A percentile compares a stretch with the other conserved stretches of the same genome.
These are phyloP conservation scores for Dichotomocladium elegans DNA, from an alignment of 371 early-diverging fungal species.

Conservation along the genomic window DNA sequence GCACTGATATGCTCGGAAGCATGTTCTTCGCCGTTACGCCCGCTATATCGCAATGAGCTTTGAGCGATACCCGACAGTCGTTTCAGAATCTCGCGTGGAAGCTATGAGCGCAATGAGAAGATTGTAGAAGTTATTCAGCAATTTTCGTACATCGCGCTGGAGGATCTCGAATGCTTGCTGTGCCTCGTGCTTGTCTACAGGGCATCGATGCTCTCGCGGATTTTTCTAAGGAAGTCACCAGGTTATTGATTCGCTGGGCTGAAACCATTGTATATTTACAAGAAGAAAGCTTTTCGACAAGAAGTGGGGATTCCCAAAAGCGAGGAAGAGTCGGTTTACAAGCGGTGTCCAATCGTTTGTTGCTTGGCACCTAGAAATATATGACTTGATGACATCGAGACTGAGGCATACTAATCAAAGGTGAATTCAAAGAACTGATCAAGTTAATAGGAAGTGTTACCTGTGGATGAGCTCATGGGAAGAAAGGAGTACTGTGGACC, in stretches of 20 bases:
- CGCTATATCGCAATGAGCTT: background rate
- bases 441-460: too few relatives aligned
- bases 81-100: background rate
- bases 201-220: slow-evolving; percentile 2
- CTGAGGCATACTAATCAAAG: background rate
- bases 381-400: slow-evolving; percentile 2
- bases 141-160: slow-evolving; percentile 6
- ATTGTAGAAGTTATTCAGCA: background rate
- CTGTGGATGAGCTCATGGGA: too few relatives aligned
- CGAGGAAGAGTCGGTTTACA: slow-evolving; percentile 3
- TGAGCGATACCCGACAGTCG: slow-evolving; percentile 3
- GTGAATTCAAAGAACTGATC: background rate
- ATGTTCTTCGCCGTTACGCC: slow-evolving; percentile 9
- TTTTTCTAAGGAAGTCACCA: background rate
- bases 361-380: slow-evolving; percentile 1
- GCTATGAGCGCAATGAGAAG: background rate
- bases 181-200: slow-evolving; percentile 18
- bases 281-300: slow-evolving; percentile 15
- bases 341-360: slow-evolving; percentile 9
- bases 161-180: slow-evolving; percentile 9
- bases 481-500: too few relatives aligned
- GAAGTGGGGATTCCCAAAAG: slow-evolving; percentile 11
- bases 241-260: too few relatives aligned
- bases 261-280: too few relatives aligned
- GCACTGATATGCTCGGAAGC: slow-evolving; percentile 13